Evolutionary conservation across 73 alveolate species (phyloP), one percentile per base, ranked within the genome.

Genomic region (Blepharisma japonicum): DNA sequence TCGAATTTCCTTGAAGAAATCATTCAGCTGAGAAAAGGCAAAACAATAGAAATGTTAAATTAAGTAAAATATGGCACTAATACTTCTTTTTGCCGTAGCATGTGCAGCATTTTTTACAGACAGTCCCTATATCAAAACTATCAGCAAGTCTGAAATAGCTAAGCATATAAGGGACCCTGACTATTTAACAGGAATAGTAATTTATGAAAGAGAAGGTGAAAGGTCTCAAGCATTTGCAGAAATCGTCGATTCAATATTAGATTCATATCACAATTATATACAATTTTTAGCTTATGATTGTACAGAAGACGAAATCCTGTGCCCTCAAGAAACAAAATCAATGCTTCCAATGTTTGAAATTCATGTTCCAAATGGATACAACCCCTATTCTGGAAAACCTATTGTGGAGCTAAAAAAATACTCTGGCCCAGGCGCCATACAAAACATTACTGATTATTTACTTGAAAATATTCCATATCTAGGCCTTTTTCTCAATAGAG

Each of bases 401-500:
- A 8, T 61, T 20, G 74, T 61, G 50, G 18, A 61, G 14, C 47
- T 14, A 25, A n/a, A 25, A 61, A 14, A 14, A 14, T 61, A 61
- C 23, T 39, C 14, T 14, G 74, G 74, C 47, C 18, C 47, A 61
- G 47, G 14, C 0, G 38, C 74, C 0, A 1, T 11, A 18, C 14
- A 61, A 61, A 39, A 61, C 3, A 61, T 61, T 39, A 25, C 47
- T 2, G 23, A 61, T 48, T 61, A 14, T 61, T 61, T 61, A 8
- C 14, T 9, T 61, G 74, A 61, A 61, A 14, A 61, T 39, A 61
- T 61, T 11, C 74, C 74, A 14, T 61, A 61, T 61, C 47, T 61
- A 61, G 74, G 74, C 47, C 47, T 14, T 14, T 61, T 18, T 39
- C 39, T 61, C 18, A 25, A 14, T n/a, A 14, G 11, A 14, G 47